Base-by-base conservation (phyloP, 1,284 basidiomycete species). In the Heterobasidion irregulare region DNA sequence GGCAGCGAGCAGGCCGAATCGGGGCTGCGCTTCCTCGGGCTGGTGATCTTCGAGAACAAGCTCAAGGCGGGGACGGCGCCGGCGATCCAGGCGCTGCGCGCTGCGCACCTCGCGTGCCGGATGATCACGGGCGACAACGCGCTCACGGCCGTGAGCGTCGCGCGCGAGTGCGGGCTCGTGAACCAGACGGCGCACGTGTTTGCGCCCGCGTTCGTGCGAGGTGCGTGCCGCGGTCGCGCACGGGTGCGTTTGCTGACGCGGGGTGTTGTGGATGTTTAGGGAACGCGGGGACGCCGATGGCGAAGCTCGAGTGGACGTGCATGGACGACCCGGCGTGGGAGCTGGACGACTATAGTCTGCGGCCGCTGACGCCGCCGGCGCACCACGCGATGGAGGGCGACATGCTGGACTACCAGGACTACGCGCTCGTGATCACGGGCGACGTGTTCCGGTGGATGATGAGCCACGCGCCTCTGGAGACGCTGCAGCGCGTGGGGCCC, bases 81-180 rank as follows among this genome's bases (percentile, higher is more conserved):
- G 16, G 94, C 92, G 18, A 98, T 99, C 56, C 89, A 92, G 59
- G 88, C 87, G 0, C 79, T 99, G 15, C 86, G 92, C 55, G 78
- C 83, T 9, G 97, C 97, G 0, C 93, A 98, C 72, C 78, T 99
- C 45, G 89, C 92, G 8, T 96, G 93, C 64, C 82, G 95, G 61
- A 99, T 99, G 97, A 96, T 98, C 56, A 99, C 97, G 0, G 97
- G 97, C 8, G 97, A 99, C 68, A 99, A 99, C 63, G 87, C 95
- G 35, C 78, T 97, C 46, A 99, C 97, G 1, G 97, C 97, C 2
- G 92, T 98, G 64, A 95, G 92, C 63, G 97, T 99, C 35, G 97
- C 94, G 10, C 79, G 96, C 58, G 97, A 99, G 71, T 99, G 96
- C 64, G 85, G 84, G 50, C 77, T 99, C 59, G 85, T 99, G 60